Evolutionary conservation across 345 rosid genomes (phyloP), one percentile per base, ranked within the genome.

Genomic region (Dovyalis caffra): DNA sequence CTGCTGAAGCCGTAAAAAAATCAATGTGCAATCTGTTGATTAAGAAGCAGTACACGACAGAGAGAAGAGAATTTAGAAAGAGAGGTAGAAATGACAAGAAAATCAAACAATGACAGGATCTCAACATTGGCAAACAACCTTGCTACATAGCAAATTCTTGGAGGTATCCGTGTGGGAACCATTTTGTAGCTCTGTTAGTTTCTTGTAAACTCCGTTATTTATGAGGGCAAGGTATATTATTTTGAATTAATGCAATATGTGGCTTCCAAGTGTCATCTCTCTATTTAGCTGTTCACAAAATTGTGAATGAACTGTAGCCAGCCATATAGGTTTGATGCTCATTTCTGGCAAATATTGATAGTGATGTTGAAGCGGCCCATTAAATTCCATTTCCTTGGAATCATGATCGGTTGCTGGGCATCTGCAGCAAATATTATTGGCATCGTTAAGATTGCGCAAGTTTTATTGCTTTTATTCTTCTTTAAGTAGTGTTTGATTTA

Each of bases 71-170:
- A 76, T 90, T 87, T 64, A 84, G 96, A 83, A 95, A 91, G 87
- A 91, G 90, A 83, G 87, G 86, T 37, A 87, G 98, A 83, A 95
- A 95, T 73, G 98, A 95, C 72, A 88, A 77, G 84, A 95, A 91
- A 81, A 69, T 51, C 37, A 53, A 88, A 68, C 77, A 77, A 26
- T 89, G 79, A 88, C 35, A 34, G 14, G 53, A 34, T 33, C 25
- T 45, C 11, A 25, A 21, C 26, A 1, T 43, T 2, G 31, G 67
- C 40, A 10, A n/a, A 57, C 64, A 3, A 10, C 56, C 66, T 32
- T 71, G 15, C n/a, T 37, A 16, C 68, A 28, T 23, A 18, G 31
- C 64, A 57, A 16, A 68, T 68, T 51, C 61, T 53, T 66, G 31
- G 31, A 37, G 68, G 73, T 61, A n/a, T 63, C 14, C 6, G 6